phyloP scores from a whole-genome alignment of 2,329 filamentous ascomycete species.

The Aspergillus spinulosporus region DNA sequence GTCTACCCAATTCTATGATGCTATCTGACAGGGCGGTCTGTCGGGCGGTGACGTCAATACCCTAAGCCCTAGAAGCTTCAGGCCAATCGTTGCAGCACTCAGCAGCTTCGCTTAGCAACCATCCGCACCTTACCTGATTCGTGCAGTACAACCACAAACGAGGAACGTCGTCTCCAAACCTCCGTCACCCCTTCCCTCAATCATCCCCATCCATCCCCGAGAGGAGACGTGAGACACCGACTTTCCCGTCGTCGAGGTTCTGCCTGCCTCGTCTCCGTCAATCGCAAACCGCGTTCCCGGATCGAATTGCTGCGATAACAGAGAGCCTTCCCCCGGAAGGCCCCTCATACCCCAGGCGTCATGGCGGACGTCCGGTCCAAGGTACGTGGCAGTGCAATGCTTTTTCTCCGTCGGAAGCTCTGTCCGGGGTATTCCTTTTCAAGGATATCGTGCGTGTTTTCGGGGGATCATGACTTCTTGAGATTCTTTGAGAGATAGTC shows the following conservation, averaged over 20 bases:
- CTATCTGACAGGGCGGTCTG: slow-evolving; percentile 20
- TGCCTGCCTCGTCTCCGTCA: slow-evolving; percentile 33
- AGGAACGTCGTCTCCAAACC: slow-evolving; percentile 34
- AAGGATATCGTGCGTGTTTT: not conserved
- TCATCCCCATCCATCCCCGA: slow-evolving; percentile 20
- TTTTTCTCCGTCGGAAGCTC: not conserved
- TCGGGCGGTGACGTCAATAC: slow-evolving; percentile 36
- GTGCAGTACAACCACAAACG: slow-evolving; percentile 37
- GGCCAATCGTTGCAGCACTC: slow-evolving; percentile 23
- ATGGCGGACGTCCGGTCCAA: slow-evolving; percentile 56
- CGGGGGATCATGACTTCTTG: not conserved
- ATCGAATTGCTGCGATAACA: slow-evolving; percentile 50
- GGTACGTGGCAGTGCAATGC: slow-evolving; percentile 38
- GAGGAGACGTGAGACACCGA: slow-evolving; percentile 31
- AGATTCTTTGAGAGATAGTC: not conserved
- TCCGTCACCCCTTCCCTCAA: slow-evolving; percentile 34
- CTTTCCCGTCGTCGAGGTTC: slow-evolving; percentile 32
- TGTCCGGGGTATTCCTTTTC: not conserved
- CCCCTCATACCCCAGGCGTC: slow-evolving; percentile 49
- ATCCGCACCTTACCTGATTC: slow-evolving; percentile 39
- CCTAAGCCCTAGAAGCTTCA: slow-evolving; percentile 41
- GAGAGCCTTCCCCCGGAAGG: slow-evolving; percentile 54
- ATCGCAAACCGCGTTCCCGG: slow-evolving; percentile 25
- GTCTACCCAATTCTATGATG: slow-evolving; percentile 25
- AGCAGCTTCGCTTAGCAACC: slow-evolving; percentile 41